Base-by-base conservation (phyloP, 1,284 basidiomycete genomes). In the Sporisorium graminicola region DNA sequence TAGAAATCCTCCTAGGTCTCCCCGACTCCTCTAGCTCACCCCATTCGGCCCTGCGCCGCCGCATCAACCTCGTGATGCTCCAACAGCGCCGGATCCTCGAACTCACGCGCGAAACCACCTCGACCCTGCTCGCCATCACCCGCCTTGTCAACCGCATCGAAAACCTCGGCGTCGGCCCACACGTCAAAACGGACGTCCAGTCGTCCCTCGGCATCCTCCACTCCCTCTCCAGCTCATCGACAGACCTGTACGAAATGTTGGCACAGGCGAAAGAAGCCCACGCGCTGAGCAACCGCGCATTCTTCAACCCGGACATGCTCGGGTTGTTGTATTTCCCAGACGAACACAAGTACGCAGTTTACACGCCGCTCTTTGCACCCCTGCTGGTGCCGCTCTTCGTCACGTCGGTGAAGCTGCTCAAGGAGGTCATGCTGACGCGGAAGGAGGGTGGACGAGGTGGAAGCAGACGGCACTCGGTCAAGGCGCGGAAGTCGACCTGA, bases 301-400 rank as follows among this genome's bases (percentile, higher is more conserved):
- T 98, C 88, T 99, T 97, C 87, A 94, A 95, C 85, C 97, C 95
- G 0, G 92, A 91, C 37, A 98, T 99, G 95, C 88, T 99, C 78
- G 95, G 93, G 7, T 86, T 98, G 81, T 88, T 99, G 26, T 99
- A 99, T 86, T 99, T 99, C 86, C 88, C 88, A 31, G 83, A 87
- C 78, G 78, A 79, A 52, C 84, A 79, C 77, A 88, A 88, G 27
- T 86, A 84, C 22, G 85, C 85, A 5, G 81, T 86, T 10, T 85
- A 84, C 60, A 85, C 83, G 20, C 85, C 85, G 4, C 72, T 86
- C 4, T 86, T 86, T 53, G 85, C 81, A 3, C 85, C 85, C 0
- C 58, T 86, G 18, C 88, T 92, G 5, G 92, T 96, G 22, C 94
- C 94, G 5, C 86, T 98, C 54, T 62, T 94, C 6, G 90, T 93